These are phyloP conservation scores for Trichoderma simmonsii DNA, from an alignment of 2,329 filamentous ascomycete genomes.

Conservation along the genomic window DNA sequence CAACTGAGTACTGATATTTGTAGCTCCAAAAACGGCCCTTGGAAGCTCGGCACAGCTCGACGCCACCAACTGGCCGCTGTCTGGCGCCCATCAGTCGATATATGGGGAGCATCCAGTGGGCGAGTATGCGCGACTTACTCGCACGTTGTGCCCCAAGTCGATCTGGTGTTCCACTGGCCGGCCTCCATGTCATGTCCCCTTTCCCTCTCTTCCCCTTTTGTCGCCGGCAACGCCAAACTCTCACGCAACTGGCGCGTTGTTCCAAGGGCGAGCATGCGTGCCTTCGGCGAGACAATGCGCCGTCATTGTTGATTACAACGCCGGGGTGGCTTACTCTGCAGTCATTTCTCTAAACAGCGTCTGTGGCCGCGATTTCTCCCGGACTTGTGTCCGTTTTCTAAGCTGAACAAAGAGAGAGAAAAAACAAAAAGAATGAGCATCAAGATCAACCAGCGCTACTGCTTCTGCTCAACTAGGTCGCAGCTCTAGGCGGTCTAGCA, in stretches of 20 bases:
- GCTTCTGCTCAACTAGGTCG: neutral
- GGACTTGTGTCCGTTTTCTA: neutral
- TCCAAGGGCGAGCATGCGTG: constrained; percentile 9
- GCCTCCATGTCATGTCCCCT: constrained; percentile 11
- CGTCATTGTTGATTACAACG: neutral
- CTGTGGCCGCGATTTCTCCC: neutral
- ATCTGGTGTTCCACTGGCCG: constrained; percentile 12
- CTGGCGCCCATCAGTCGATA: neutral
- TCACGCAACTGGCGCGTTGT: constrained; percentile 12
- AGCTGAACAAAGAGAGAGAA: neutral
- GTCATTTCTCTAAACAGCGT: neutral
- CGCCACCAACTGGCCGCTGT: neutral
- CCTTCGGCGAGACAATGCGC: constrained; percentile 12
- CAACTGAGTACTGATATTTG: neutral
- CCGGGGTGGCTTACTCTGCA: neutral
- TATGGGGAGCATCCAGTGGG: neutral
- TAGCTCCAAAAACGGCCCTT: neutral
- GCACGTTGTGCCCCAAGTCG: constrained; percentile 11
- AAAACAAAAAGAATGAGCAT: neutral
- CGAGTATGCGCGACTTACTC: neutral
- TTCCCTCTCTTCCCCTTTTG: constrained; percentile 11
- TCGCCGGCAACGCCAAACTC: neutral
- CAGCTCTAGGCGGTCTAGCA: constrained; percentile 14
- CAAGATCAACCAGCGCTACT: neutral
- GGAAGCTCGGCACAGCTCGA: neutral